Conservation (phyloP, 805 yeast species). For the Novakomyces olei region DNA sequence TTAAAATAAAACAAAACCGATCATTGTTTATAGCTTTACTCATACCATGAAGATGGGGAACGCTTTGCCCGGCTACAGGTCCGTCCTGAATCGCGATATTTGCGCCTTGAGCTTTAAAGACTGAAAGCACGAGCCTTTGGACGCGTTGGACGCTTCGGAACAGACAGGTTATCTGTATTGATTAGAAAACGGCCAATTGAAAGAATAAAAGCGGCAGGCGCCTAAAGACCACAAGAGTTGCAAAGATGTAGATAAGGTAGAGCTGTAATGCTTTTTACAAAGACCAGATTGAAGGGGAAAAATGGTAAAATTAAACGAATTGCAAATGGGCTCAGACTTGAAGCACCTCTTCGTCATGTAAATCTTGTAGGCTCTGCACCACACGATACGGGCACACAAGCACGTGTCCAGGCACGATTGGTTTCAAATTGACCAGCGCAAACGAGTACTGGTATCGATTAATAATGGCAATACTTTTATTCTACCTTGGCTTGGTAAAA, state of each 20-base stretch:
- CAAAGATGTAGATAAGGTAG: not conserved
- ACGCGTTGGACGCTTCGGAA: constrained; percentile 53
- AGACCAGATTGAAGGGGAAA: not conserved
- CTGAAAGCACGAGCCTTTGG: constrained; percentile 39
- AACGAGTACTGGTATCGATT: constrained; percentile 35
- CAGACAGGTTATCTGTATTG: constrained; percentile 34
- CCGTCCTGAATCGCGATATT: constrained; percentile 62
- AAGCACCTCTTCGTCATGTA: constrained; percentile 44
- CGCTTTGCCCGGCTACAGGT: constrained; percentile 2
- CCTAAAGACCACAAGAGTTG: constrained; percentile 16
- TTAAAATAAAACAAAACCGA: not conserved
- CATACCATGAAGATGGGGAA: constrained; percentile 2
- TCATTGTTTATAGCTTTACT: not conserved
- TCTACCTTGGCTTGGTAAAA: constrained; percentile 9
- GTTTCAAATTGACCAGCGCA: constrained; percentile 80
- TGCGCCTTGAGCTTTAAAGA: constrained; percentile 58
- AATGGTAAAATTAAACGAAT: too few relatives aligned
- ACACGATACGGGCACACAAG: constrained; percentile 63
- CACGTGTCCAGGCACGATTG: constrained; percentile 85
- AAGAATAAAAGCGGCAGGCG: too few relatives aligned
- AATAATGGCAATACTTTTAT: constrained; percentile 15
- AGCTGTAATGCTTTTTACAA: not conserved
- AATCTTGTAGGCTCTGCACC: constrained; percentile 43
- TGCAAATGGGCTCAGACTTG: too few relatives aligned
- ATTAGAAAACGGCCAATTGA: too few relatives aligned